Base-by-base conservation (phyloP, 495 filamentous ascomycete genomes). In the Xylaria bambusicola region DNA sequence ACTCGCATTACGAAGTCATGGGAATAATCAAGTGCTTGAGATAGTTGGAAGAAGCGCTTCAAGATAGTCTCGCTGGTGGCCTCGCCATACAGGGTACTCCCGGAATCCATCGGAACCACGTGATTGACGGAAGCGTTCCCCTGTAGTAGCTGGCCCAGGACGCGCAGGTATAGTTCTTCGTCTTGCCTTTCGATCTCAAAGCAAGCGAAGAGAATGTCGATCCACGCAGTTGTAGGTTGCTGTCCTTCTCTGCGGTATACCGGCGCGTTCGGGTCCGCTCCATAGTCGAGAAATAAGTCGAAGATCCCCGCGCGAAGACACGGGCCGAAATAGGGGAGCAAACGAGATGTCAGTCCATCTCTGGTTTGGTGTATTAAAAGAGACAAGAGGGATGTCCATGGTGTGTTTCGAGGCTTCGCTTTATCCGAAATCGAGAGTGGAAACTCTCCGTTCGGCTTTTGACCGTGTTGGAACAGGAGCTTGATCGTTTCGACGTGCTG, bases 131-230 rank as follows among this genome's bases (percentile, higher is more conserved):
- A 53, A 15, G 50, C 33, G 5, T 29, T 29, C 35, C 36, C 17
- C 6, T 24, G 13, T 18, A 53, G 21, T 5, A 53, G 36, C 15
- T 18, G 35, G 7, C 15, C 36, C 23, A 53, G 20, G 36, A 53
- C 50, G 15, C 20, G 12, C 13, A 53, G 33, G 36, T 53, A 53
- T 41, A 15, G 33, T 15, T 40, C 50, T 41, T 53, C 50, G 7
- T 53, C 50, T 15, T 17, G 50, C 15, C 12, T 18, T 6, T 40
- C 13, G 12, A 53, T 41, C 2, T 53, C 50, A 23, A 53, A 53
- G 36, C 50, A 53, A 2, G 50, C 50, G 36, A 53, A 53, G 8
- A 53, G 50, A 29, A 53, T 27, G 8, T 53, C 50, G 23, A 53
- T 53, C 50, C 50, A 53, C 20, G 50, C 50, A 3, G 50, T 53